Percentiles rank a stretch among this genome's conserved stretches.
Conservation (phyloP, 148 eudicot species). For the Vaccinium myrtillus region DNA sequence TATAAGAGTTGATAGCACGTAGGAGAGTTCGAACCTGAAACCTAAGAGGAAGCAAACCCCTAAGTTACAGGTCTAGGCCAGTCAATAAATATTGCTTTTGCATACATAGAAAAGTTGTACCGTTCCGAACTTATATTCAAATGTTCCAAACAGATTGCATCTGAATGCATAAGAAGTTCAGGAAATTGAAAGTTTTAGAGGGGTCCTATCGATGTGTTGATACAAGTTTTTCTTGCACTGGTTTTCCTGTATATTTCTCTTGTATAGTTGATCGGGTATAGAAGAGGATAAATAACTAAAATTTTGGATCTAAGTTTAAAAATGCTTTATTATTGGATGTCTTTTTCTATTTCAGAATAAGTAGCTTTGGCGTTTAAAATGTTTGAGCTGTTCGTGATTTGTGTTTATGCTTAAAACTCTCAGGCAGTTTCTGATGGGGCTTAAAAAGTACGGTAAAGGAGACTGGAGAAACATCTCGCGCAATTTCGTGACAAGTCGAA, state of each 20-base stretch:
- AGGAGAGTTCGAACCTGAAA: not conserved
- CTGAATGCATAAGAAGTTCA: not conserved
- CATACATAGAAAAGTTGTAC: not conserved
- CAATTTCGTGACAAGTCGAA: slow-evolving; percentile 51
- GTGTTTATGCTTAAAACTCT: slow-evolving; percentile 12
- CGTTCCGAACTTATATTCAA: not conserved
- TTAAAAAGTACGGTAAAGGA: slow-evolving; percentile 61
- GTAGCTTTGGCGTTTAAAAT: not conserved
- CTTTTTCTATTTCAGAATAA: not conserved
- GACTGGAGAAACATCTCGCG: slow-evolving; percentile 71
- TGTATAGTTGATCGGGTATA: not conserved
- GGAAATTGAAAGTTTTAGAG: not conserved
- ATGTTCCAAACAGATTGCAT: not conserved
- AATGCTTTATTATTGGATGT: not conserved
- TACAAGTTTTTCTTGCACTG: not conserved
- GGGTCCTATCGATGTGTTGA: not conserved
- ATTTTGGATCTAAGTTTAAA: not conserved
- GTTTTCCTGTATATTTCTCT: not conserved
- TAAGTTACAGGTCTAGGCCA: not conserved
- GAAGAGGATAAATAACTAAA: not conserved
- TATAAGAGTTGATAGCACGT: no score
- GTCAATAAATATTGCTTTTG: not conserved
- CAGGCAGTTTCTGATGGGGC: slow-evolving; percentile 62
- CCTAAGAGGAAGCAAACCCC: not conserved
- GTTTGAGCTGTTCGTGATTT: not conserved